Evolutionary conservation across 2,329 filamentous ascomycete genomes (phyloP), one percentile per base, ranked within the genome.

Genomic region (Nemania abortiva): DNA sequence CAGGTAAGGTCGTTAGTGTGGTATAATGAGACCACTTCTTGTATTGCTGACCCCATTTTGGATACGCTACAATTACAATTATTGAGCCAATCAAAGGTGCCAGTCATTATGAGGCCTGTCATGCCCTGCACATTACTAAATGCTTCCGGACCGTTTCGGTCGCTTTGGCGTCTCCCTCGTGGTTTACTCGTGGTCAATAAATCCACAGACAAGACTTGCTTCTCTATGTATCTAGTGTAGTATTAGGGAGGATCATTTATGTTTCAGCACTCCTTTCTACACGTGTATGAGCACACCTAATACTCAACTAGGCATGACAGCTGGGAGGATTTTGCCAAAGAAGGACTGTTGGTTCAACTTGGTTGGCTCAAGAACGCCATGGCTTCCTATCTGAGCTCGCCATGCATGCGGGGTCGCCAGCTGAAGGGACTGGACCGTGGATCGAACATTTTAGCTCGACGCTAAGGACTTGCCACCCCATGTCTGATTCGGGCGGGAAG

Each of bases 371-470:
- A 60, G 34, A 24, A 22, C 39, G 11, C 24, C 45, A 66, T 42
- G 29, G 47, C 22, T 66, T 63, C 59, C 63, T 34, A 56, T 52
- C 63, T 47, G 11, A 39, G 63, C 39, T n/a, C 22, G 54, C 54
- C 53, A 63, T 15, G 18, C 27, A 59, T 69, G 67, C 63, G 67
- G 63, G 61, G 58, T 62, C 65, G 58, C 58, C 3, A 61, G 22
- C 39, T 27, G 37, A 64, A 39, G n/a, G 42, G 52, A 57, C 60
- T 37, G 54, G 50, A 42, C 34, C 56, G 31, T 59, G 37, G 53
- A 59, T 58, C 34, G 15, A 20, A 22, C 39, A 37, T 11, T 13
- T 39, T 69, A 66, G 52, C 62, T 52, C 13, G 20, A 42, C 45
- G 52, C 62, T 61, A 60, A 39, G 24, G 20, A 39, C 50, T 54